Base-by-base conservation (phyloP, 257 asterid species). In the Solanum ossicruentum region DNA sequence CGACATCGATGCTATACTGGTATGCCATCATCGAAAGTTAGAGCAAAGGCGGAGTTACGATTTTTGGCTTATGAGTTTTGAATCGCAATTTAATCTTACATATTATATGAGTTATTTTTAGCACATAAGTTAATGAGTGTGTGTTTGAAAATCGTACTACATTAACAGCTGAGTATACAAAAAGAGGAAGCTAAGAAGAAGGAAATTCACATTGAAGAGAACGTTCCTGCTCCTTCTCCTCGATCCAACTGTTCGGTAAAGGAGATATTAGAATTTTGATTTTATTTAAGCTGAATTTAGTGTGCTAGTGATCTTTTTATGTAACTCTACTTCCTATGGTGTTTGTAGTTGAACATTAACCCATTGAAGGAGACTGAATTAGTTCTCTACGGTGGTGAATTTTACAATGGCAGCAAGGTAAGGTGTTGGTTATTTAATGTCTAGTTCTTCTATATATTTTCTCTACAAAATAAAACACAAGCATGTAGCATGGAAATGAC, bases 141-240 rank as follows among this genome's bases (percentile, higher is more conserved):
- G 16, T 70, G 18, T 70, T 41, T 70, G 79, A 41, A 70, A 70
- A 41, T 10, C 41, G 26, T 18, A 18, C 26, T 41, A 0, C 21
- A 77, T 57, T 83, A 77, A 0, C 89, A 93, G 97, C 84, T 87
- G 87, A 92, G 87, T 84, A 91, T 97, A 87, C 97, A 93, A 73
- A 97, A 95, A 80, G 99, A 97, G 93, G 99, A 97, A 85, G 97
- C 98, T 8, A 95, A 97, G 88, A 97, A 95, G 96, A 95, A 95
- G 92, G 98, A 96, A 91, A 94, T 96, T 26, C 97, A 90, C 69
- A 83, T 97, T 63, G 99, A 97, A 83, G 98, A 97, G 41, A 95
- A 95, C 85, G 99, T 91, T 39, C 93, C 96, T 70, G 95, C 95
- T 18, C 99, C 99, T 26, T 95, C 98, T 87, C 98, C 98, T 12